phyloP scores from a whole-genome alignment of 495 filamentous ascomycete species.

The Aspergillus steynii region DNA sequence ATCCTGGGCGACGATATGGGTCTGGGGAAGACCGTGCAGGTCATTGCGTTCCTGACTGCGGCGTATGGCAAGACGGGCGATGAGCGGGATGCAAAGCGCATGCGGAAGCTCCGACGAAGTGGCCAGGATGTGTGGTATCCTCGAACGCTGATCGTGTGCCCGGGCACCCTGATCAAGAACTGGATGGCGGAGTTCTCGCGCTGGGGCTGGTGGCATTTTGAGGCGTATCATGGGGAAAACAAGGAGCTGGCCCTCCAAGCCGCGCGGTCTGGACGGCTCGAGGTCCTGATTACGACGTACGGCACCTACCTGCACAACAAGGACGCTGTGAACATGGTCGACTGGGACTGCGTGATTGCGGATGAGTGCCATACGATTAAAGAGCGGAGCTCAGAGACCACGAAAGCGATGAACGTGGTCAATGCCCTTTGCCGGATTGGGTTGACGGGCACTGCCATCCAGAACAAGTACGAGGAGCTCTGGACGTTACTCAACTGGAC shows the following conservation, averaged over 20 bases:
- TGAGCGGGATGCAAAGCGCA: slow-evolving; percentile 81
- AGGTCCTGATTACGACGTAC: slow-evolving; percentile 95
- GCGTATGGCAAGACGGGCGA: slow-evolving; percentile 96
- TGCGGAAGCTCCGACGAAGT: slow-evolving; percentile 80
- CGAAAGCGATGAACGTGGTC: slow-evolving; percentile 84
- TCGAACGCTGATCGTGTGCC: slow-evolving; percentile 81
- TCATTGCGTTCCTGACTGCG: slow-evolving; percentile 89
- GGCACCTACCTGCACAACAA: slow-evolving; percentile 78
- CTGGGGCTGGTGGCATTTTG: slow-evolving; percentile 96
- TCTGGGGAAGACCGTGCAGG: slow-evolving; percentile 93
- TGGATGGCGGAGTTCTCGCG: slow-evolving; percentile 82
- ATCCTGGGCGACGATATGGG: slow-evolving; percentile 98
- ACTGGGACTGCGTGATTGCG: slow-evolving; percentile 96
- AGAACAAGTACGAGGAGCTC: slow-evolving; percentile 96
- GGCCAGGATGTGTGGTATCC: slow-evolving; percentile 75
- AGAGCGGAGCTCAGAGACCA: slow-evolving; percentile 72
- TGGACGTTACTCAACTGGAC: slow-evolving; percentile 98
- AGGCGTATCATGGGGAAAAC: slow-evolving; percentile 74
- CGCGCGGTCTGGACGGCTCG: slow-evolving; percentile 72
- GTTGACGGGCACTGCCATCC: slow-evolving; percentile 93
- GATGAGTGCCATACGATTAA: slow-evolving; percentile 97
- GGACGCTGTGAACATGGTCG: slow-evolving; percentile 74
- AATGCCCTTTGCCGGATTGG: slow-evolving; percentile 94
- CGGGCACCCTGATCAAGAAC: slow-evolving; percentile 83
- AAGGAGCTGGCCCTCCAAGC: slow-evolving; percentile 73